Conservation (phyloP, 2,329 filamentous ascomycete species). For the Aspergillus hortae region DNA sequence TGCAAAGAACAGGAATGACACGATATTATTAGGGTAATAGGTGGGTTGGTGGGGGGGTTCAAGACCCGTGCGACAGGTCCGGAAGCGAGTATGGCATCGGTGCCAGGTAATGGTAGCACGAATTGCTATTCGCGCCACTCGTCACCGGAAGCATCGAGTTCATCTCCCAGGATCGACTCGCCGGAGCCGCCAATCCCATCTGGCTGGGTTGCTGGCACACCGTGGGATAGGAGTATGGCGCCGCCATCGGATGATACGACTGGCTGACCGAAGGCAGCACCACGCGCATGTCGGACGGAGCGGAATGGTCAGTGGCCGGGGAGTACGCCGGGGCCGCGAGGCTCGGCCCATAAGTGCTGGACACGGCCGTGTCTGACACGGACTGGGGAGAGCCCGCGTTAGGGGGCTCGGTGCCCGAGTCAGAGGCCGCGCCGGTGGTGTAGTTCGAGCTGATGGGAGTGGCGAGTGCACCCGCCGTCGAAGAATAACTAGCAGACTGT, state of each 20-base stretch:
- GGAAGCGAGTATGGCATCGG: slow-evolving; percentile 32
- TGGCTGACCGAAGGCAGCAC: slow-evolving; percentile 29
- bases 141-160: slow-evolving; percentile 27
- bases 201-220: slow-evolving; percentile 28
- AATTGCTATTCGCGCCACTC: slow-evolving; percentile 22
- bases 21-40: slow-evolving; percentile 6
- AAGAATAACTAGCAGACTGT: slow-evolving; percentile 67
- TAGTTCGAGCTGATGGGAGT: slow-evolving; percentile 38
- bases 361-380: slow-evolving; percentile 42
- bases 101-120: slow-evolving; percentile 32
- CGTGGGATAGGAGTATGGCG: slow-evolving; percentile 30
- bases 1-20: slow-evolving; percentile 12
- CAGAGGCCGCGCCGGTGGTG: slow-evolving; percentile 41
- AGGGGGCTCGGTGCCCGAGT: slow-evolving; percentile 47
- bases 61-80: slow-evolving; percentile 23
- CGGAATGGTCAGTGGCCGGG: slow-evolving; percentile 35
- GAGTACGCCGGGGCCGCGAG: slow-evolving; percentile 44
- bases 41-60: slow-evolving; percentile 1
- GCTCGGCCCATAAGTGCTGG: slow-evolving; percentile 42
- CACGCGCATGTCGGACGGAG: slow-evolving; percentile 37
- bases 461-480: slow-evolving; percentile 51
- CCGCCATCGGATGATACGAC: slow-evolving; percentile 28
- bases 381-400: slow-evolving; percentile 49
- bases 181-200: slow-evolving; percentile 28
- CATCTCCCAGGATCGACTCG: slow-evolving; percentile 38